Evolutionary conservation across 1,284 basidiomycete genomes (phyloP).

Genomic region (Sanghuangporus weigelae): DNA sequence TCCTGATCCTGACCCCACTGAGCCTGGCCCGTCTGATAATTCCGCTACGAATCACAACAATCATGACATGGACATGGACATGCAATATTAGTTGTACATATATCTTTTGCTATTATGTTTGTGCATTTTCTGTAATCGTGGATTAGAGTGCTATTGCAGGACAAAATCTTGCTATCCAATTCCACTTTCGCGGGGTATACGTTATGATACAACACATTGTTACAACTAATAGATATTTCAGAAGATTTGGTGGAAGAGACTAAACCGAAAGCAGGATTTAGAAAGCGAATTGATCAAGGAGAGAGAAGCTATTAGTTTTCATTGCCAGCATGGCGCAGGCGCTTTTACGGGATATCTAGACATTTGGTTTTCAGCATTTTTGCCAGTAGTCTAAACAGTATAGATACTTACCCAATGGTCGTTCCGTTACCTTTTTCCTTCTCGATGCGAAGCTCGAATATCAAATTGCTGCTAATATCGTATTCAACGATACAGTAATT

Average conservation of each 20-base stretch:
- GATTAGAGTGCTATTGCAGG: neutral
- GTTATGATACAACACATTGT: neutral
- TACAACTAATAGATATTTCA: neutral
- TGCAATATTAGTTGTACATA: neutral
- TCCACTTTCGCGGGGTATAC: neutral
- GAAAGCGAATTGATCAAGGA: neutral
- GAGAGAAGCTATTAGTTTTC: neutral
- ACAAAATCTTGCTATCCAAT: neutral
- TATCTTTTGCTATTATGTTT: neutral
- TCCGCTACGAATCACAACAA: neutral
- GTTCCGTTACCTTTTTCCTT: constrained; percentile 74
- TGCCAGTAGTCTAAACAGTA: constrained; percentile 14
- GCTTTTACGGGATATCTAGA: constrained; percentile 23
- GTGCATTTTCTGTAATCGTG: neutral
- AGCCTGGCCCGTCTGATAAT: neutral
- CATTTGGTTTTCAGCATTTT: neutral
- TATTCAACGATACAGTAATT: constrained; percentile 86
- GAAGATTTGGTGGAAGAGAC: neutral
- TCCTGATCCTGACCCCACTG: neutral
- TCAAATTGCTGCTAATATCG: constrained; percentile 57
- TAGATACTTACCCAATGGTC: constrained; percentile 55
- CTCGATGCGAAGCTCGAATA: constrained; percentile 90
- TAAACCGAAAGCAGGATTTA: neutral
- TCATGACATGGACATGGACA: neutral
- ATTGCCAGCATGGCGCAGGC: constrained; percentile 25